A percentile compares a stretch with the other conserved stretches of the same genome.
These are phyloP conservation scores for Paramecium sonneborni DNA, from an alignment of 73 alveolate genomes.

Conservation along the genomic window DNA sequence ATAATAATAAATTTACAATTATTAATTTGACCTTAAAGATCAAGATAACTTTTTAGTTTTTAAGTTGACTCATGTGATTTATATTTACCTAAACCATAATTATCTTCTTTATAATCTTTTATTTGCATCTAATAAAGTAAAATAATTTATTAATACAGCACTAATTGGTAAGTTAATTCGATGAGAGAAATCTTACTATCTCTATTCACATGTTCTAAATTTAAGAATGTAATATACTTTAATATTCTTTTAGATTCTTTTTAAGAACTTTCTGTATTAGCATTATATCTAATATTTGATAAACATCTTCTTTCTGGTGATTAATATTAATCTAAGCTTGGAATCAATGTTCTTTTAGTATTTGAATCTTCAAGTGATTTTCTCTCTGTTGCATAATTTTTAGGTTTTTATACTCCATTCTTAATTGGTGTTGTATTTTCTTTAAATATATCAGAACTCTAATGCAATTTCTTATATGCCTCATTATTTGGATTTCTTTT, in stretches of 20 bases:
- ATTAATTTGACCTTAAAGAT: background rate
- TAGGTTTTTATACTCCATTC: background rate
- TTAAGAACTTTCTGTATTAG: background rate
- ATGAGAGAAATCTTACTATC: conserved; percentile 3
- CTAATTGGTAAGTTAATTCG: conserved; percentile 32
- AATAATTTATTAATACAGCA: background rate
- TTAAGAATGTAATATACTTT: background rate
- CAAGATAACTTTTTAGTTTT: background rate
- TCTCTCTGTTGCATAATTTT: conserved; percentile 7
- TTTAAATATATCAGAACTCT: conserved; percentile 3
- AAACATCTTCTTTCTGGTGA: conserved; percentile 45
- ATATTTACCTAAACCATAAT: conserved; percentile 27
- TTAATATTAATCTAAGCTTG: background rate
- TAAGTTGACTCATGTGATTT: conserved; percentile 19
- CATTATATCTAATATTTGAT: conserved; percentile 23
- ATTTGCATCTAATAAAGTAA: conserved; percentile 8
- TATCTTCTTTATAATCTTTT: conserved; percentile 36
- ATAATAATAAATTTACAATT: background rate
- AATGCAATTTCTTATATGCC: conserved; percentile 12
- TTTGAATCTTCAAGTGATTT: background rate
- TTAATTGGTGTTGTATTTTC: conserved; percentile 38
- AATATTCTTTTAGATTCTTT: conserved; percentile 24
- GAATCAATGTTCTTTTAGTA: background rate
- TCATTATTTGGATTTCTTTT: conserved; percentile 47
- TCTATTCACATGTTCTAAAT: background rate